Evolutionary conservation across 169 alveolate species (phyloP).

Genomic region (Perkinsus olseni): DNA sequence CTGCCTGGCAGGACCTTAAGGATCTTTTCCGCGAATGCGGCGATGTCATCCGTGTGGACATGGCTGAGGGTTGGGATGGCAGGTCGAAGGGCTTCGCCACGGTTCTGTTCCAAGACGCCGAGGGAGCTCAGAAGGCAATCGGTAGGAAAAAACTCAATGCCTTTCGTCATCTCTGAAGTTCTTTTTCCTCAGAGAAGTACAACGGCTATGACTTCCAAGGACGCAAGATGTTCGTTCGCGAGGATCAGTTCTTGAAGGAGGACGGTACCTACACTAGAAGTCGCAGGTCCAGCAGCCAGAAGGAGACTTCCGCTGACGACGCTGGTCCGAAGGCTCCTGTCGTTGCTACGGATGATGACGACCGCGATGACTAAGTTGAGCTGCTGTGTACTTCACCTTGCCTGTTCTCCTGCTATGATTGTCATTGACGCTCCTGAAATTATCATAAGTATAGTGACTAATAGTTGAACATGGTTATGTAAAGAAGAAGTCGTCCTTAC

Average conservation of each 20-base stretch:
- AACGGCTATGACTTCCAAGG: background rate
- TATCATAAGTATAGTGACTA: background rate
- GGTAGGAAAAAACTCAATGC: no score
- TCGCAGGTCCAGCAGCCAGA: background rate
- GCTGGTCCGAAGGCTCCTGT: background rate
- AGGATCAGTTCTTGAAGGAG: background rate
- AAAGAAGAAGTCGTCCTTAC: background rate
- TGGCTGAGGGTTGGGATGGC: conserved; percentile 31
- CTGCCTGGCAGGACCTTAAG: conserved; percentile 39
- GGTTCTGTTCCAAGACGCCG: conserved; percentile 24
- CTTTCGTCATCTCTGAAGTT: no score
- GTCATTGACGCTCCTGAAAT: background rate
- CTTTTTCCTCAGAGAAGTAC: background rate
- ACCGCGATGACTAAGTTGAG: background rate
- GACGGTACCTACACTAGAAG: background rate
- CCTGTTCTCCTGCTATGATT: background rate
- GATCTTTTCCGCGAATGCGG: conserved; percentile 39
- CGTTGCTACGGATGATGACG: background rate
- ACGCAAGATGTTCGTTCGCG: background rate
- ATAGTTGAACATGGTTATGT: background rate
- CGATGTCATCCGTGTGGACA: conserved; percentile 34
- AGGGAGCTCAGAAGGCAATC: conserved; percentile 32
- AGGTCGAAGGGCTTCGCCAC: conserved; percentile 38
- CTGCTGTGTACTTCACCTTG: background rate
- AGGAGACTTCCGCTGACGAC: background rate